phyloP scores from a whole-genome alignment of 176 grass and related monocot genomes.

The Rhipidocladum racemiflorum region DNA sequence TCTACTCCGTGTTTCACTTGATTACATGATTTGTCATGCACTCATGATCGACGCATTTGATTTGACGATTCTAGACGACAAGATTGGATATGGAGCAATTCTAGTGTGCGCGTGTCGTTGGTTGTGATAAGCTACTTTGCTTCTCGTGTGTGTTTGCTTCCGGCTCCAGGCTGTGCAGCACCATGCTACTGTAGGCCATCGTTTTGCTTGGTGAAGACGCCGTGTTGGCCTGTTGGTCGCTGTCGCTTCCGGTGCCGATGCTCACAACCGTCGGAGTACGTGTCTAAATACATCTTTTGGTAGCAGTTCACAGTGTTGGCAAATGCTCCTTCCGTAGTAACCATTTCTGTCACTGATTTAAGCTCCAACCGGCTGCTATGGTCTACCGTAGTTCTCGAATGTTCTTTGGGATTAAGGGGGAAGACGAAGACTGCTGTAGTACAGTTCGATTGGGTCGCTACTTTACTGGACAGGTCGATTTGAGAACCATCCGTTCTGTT shows the following conservation, averaged over 20 bases:
- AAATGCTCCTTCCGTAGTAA: too few relatives aligned
- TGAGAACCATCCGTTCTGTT: background rate
- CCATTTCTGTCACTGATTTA: background rate
- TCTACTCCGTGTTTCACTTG: background rate
- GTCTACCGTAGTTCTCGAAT: background rate
- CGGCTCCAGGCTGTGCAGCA: background rate
- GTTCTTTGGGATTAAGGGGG: background rate
- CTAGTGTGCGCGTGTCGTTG: background rate
- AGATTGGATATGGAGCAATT: background rate
- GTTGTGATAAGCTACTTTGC: conserved; percentile 28
- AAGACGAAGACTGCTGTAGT: background rate
- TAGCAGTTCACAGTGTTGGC: background rate
- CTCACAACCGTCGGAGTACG: background rate
- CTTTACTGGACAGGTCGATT: background rate
- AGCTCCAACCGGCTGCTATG: background rate
- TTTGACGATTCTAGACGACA: background rate
- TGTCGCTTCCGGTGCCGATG: background rate
- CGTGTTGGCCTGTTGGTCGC: background rate
- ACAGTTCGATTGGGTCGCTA: background rate
- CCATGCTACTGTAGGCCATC: background rate
- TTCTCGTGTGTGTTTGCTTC: conserved; percentile 4
- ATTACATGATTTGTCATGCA: conserved; percentile 6
- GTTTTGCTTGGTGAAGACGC: conserved; percentile 27
- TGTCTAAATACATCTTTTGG: background rate
- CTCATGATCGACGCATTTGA: background rate